These are phyloP conservation scores for Macrotyloma uniflorum DNA, from an alignment of 306 rosid genomes.

Conservation along the genomic window DNA sequence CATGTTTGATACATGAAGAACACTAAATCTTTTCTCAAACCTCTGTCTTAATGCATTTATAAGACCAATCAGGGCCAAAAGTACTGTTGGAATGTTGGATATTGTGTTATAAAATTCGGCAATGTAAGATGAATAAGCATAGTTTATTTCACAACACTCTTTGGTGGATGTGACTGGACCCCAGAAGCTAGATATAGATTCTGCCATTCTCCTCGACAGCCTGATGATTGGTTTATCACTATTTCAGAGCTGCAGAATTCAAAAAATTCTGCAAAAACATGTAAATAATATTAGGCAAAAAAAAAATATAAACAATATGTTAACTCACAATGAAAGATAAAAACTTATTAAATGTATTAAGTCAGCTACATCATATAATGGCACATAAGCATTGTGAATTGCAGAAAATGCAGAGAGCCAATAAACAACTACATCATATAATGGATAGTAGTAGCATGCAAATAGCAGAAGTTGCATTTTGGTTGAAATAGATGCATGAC, in stretches of 20 bases:
- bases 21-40: slow-evolving; percentile 90
- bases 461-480: background rate
- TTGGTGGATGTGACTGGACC: slow-evolving; percentile 90
- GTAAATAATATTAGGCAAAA: slow-evolving; percentile 33
- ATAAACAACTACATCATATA: background rate
- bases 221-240: slow-evolving; percentile 21
- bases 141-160: slow-evolving; percentile 87
- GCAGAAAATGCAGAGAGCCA: background rate
- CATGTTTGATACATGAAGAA: slow-evolving; percentile 87
- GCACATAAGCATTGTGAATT: background rate
- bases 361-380: background rate
- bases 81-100: slow-evolving; percentile 76
- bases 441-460: background rate
- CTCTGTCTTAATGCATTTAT: slow-evolving; percentile 84
- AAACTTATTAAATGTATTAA: background rate
- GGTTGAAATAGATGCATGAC: background rate
- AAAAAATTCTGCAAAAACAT: slow-evolving; percentile 39
- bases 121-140: slow-evolving; percentile 66
- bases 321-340: background rate
- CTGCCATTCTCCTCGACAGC: slow-evolving; percentile 61
- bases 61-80: slow-evolving; percentile 88
- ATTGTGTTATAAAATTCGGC: slow-evolving; percentile 87
- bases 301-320: no score
- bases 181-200: slow-evolving; percentile 77
- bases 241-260: slow-evolving; percentile 36